Evolutionary conservation across 164 flowering plant species (phyloP).

Genomic region (Sextonia rubra): DNA sequence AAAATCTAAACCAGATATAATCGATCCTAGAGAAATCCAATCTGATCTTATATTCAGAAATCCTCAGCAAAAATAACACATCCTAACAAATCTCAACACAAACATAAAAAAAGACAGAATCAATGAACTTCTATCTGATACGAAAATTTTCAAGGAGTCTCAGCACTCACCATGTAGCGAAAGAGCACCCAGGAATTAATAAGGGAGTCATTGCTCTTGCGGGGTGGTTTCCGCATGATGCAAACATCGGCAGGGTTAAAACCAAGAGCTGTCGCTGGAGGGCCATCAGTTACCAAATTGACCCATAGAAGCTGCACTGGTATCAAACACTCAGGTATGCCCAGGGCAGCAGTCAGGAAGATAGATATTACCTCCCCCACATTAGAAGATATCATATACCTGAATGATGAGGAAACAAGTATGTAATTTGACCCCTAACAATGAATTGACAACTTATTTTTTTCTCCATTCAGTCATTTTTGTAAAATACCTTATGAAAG

Average conservation of each 20-base stretch:
- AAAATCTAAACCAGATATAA: no score
- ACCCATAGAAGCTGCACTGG: conserved; percentile 98
- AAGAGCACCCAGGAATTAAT: conserved; percentile 77
- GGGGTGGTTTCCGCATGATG: conserved; percentile 87
- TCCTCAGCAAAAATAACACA: no score
- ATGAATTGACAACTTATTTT: neutral
- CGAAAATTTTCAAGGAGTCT: neutral
- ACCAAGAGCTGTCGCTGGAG: conserved; percentile 96
- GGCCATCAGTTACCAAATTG: conserved; percentile 94
- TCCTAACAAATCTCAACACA: neutral
- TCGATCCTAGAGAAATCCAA: no score
- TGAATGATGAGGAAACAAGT: conserved; percentile 26
- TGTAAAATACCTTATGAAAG: conserved; percentile 68
- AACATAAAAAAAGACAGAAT: no score
- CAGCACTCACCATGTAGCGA: conserved; percentile 66
- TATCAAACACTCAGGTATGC: conserved; percentile 86
- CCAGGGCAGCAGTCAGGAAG: conserved; percentile 83
- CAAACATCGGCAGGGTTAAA: conserved; percentile 88
- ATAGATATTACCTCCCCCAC: conserved; percentile 93
- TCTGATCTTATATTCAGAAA: no score
- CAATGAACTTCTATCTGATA: no score
- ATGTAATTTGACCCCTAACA: neutral
- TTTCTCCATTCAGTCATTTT: neutral
- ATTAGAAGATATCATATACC: conserved; percentile 97
- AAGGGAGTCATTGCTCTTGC: conserved; percentile 75